phyloP scores from a whole-genome alignment of 495 filamentous ascomycete genomes.

The Aspergillus carlsbadensis region DNA sequence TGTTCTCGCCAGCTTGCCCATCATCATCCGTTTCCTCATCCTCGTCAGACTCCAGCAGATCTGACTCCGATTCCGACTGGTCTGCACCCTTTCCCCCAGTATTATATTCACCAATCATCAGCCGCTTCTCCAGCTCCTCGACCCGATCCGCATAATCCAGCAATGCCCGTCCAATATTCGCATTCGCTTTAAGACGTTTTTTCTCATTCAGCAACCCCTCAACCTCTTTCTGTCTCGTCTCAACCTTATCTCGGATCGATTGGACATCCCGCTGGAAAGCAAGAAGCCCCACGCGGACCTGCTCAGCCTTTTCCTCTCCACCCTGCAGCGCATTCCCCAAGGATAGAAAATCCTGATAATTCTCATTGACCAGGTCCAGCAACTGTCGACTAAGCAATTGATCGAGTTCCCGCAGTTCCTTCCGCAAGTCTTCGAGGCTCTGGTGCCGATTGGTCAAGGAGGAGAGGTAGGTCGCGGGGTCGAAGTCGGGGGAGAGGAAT shows the following conservation, averaged over 20 bases:
- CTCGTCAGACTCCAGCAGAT: conserved; percentile 46
- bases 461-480: conserved; percentile 78
- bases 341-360: conserved; percentile 86
- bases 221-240: conserved; percentile 52
- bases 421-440: conserved; percentile 88
- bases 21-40: conserved; percentile 56
- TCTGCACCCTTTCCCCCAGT: conserved; percentile 9
- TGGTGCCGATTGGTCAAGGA: conserved; percentile 84
- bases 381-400: conserved; percentile 77
- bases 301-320: conserved; percentile 88
- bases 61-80: conserved; percentile 38
- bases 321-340: conserved; percentile 79
- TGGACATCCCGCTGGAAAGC: conserved; percentile 80
- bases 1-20: conserved; percentile 39
- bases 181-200: conserved; percentile 46
- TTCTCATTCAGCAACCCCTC: conserved; percentile 54
- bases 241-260: conserved; percentile 54
- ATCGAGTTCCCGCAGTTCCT: conserved; percentile 76
- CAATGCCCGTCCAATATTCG: conserved; percentile 62
- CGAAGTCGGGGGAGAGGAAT: conserved; percentile 78
- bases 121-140: conserved; percentile 68
- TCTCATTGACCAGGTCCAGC: conserved; percentile 87
- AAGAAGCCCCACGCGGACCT: conserved; percentile 81
- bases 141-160: conserved; percentile 70
- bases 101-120: conserved; percentile 52